Conservation (phyloP, 768 basidiomycete genomes). For the Psilocybe azurescens region DNA sequence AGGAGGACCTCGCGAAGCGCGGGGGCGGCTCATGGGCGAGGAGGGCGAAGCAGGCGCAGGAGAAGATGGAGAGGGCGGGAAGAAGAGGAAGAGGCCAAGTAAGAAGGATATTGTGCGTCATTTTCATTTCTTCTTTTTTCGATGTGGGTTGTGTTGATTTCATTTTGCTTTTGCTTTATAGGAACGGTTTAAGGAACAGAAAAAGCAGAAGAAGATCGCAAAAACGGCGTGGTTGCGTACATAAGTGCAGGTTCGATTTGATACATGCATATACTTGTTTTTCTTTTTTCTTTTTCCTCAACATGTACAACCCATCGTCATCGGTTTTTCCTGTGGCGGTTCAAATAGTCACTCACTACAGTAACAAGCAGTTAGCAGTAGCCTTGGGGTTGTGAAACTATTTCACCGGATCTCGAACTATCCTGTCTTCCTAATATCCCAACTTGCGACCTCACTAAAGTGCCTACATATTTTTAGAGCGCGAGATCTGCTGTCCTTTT, state of each 20-base stretch:
- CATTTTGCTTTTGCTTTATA: constrained; percentile 29
- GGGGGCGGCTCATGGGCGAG: constrained; percentile 40
- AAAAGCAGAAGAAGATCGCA: constrained; percentile 80
- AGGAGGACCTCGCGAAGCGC: constrained; percentile 63
- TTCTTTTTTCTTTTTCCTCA: too few relatives aligned
- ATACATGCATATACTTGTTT: too few relatives aligned
- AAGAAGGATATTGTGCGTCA: constrained; percentile 84
- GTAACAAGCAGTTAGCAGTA: too few relatives aligned
- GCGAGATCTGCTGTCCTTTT: too few relatives aligned
- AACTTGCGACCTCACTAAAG: too few relatives aligned
- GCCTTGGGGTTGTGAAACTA: too few relatives aligned
- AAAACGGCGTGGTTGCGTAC: constrained; percentile 90
- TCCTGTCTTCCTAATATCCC: too few relatives aligned
- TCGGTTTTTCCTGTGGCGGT: too few relatives aligned
- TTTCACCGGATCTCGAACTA: too few relatives aligned
- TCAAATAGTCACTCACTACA: too few relatives aligned
- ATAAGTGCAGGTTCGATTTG: constrained; percentile 27
- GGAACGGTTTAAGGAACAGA: constrained; percentile 88
- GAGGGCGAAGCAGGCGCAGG: constrained; percentile 34
- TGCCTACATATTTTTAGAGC: too few relatives aligned
- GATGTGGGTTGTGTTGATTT: background rate
- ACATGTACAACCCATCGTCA: too few relatives aligned
- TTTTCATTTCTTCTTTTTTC: constrained; percentile 2
- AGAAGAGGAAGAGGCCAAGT: constrained; percentile 77
- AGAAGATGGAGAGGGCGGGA: constrained; percentile 56